These are phyloP conservation scores for Hydnomerulius pinastri DNA, from an alignment of 768 basidiomycete genomes.

Conservation along the genomic window DNA sequence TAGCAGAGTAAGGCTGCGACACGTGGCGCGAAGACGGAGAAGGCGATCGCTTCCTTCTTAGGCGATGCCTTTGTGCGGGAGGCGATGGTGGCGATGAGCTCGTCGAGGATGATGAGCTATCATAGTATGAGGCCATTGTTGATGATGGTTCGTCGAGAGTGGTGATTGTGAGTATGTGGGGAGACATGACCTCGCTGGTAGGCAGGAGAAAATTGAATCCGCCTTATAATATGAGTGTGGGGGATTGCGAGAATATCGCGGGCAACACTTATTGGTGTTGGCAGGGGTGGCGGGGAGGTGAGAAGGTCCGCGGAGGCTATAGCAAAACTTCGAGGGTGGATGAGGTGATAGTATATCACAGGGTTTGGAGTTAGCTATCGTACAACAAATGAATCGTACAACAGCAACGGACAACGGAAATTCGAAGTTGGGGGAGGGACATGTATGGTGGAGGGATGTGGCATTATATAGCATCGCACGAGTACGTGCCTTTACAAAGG, in stretches of 20 bases:
- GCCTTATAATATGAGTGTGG: conserved; percentile 1
- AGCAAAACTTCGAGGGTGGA: not conserved
- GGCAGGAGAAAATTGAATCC: not conserved
- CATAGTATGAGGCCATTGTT: conserved; percentile 19
- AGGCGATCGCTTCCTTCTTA: conserved; percentile 24
- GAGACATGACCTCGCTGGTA: conserved; percentile 1
- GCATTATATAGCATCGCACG: conserved; percentile 31
- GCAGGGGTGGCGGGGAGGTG: conserved; percentile 12
- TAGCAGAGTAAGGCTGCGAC: conserved; percentile 6
- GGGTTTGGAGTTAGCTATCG: not conserved
- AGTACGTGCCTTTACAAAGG: conserved; percentile 20
- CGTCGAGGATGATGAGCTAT: conserved; percentile 22
- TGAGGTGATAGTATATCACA: not conserved
- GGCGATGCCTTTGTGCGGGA: conserved; percentile 22
- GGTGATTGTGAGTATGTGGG: not conserved
- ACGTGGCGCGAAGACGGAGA: conserved; percentile 30
- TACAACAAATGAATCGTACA: not conserved
- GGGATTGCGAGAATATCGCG: conserved; percentile 2
- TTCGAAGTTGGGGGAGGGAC: conserved; percentile 1
- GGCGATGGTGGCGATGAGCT: conserved; percentile 15
- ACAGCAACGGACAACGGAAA: not conserved
- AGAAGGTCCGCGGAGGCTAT: conserved; percentile 2
- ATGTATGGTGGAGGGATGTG: conserved; percentile 19
- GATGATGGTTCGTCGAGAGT: conserved; percentile 6
- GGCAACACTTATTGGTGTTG: not conserved